phyloP scores from a whole-genome alignment of 2,329 filamentous ascomycete species.

The Tolypocladium pustulatum region DNA sequence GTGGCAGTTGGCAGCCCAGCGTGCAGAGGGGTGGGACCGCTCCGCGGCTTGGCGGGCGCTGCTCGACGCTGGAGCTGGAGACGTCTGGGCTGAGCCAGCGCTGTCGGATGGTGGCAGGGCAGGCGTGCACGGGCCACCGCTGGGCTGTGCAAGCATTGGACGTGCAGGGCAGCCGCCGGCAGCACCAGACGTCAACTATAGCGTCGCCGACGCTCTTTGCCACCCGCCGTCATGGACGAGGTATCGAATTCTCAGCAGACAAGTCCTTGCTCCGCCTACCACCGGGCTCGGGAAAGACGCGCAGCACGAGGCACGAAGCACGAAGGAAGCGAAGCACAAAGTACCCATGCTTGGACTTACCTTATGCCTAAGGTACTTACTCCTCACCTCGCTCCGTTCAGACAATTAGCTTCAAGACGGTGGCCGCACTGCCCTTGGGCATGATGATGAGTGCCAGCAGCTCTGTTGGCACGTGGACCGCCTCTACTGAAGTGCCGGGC shows the following conservation, averaged over 20 bases:
- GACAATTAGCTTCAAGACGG: background rate
- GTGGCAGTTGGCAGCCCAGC: conserved; percentile 1
- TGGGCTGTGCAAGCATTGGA: background rate
- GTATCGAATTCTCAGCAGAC: background rate
- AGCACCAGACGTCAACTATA: background rate
- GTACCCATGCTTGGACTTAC: too few relatives aligned
- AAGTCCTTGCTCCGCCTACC: background rate
- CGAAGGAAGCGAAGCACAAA: too few relatives aligned
- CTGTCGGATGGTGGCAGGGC: background rate
- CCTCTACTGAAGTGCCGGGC: background rate
- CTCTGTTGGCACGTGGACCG: background rate
- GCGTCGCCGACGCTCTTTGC: background rate
- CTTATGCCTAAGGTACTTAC: too few relatives aligned
- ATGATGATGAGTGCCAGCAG: background rate
- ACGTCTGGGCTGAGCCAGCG: background rate
- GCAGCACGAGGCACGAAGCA: too few relatives aligned
- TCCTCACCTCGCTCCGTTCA: background rate
- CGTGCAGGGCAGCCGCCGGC: background rate
- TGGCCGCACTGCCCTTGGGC: background rate
- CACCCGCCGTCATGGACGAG: background rate
- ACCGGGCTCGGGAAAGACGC: too few relatives aligned
- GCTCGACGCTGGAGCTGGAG: background rate
- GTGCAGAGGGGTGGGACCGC: background rate
- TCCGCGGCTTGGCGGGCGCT: background rate
- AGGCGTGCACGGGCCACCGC: background rate